A percentile compares a stretch with the other conserved stretches of the same genome.
Evolutionary conservation across 78 protist genomes (phyloP).

Genomic region (Emiliania huxleyi): DNA sequence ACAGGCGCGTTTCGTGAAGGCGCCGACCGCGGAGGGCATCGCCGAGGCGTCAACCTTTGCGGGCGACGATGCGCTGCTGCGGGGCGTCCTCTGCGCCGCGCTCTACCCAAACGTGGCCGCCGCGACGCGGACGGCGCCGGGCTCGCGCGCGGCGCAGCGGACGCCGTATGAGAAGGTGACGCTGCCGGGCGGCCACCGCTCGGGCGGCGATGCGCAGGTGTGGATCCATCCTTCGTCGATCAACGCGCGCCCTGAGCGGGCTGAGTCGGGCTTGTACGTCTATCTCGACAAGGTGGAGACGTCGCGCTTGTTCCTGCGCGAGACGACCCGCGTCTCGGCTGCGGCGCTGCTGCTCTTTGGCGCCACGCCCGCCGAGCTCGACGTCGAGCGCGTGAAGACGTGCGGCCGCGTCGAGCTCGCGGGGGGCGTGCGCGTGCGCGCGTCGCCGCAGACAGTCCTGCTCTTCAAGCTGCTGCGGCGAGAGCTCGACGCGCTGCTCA

Average conservation of each 20-base stretch:
- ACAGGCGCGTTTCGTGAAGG: no score
- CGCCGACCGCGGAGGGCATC: no score
- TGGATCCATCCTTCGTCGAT: slow-evolving; percentile 8
- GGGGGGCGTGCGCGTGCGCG: slow-evolving; percentile 1
- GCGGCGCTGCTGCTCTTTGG: slow-evolving; percentile 71
- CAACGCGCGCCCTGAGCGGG: neutral
- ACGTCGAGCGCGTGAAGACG: slow-evolving; percentile 7
- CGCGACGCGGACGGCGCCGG: neutral
- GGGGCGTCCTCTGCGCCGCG: slow-evolving; percentile 44
- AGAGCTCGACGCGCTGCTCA: neutral
- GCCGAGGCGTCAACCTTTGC: neutral
- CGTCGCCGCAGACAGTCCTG: neutral
- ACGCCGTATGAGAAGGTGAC: neutral
- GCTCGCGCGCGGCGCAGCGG: no score
- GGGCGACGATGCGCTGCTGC: slow-evolving; percentile 45
- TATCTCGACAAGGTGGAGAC: slow-evolving; percentile 62
- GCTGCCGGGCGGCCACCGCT: neutral
- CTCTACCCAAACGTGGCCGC: slow-evolving; percentile 57
- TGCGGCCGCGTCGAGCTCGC: neutral
- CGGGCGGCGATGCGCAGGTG: neutral
- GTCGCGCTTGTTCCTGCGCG: slow-evolving; percentile 52
- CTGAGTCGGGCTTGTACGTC: slow-evolving; percentile 33
- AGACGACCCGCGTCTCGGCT: slow-evolving; percentile 54
- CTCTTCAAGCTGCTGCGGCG: neutral
- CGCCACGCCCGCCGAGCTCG: slow-evolving; percentile 30